Evolutionary conservation across 2,329 filamentous ascomycete genomes (phyloP), one percentile per base, ranked within the genome.

Genomic region (Achaetomium macrosporum): DNA sequence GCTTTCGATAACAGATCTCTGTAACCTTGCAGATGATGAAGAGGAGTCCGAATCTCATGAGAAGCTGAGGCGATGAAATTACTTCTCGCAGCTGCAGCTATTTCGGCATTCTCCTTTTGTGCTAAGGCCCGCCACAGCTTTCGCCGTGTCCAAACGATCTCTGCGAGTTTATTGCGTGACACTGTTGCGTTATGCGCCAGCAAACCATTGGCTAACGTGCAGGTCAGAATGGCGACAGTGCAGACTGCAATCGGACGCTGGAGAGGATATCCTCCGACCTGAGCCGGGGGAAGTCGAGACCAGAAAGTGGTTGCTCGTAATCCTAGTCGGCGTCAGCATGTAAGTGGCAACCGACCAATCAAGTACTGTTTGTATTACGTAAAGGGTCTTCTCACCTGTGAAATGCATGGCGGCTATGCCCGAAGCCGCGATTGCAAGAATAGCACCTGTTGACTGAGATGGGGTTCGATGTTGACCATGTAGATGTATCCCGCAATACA

Each of bases 381-480:
- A 41, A 19, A 13, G 11, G n/a, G 25, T 12, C 33, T n/a, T 30
- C 45, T 47, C 45, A 47, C 45, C 45, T 31, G 45, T 47, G 45
- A 47, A 47, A 47, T 47, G 45, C 45, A 47, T 47, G 45, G 45
- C 35, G 8, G 45, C 45, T 37, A 47, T 47, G 35, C 45, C 45
- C 19, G 45, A 47, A 17, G 45, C 45, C 16, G 45, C 45, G n/a
- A 47, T 47, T 12, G 45, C 45, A 15, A 47, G 19, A 47, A 47
- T 4, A 47, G 36, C 35, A 47, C 35, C 45, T 47, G 45, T 29
- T 47, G 45, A 41, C 35, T 47, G 45, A 47, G 45, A 40, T 47
- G 45, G 45, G 45, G 45, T 40, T 47, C 45, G 45, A 47, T 47
- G 45, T 39, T 47, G 45, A 40, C 36, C 45, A 47, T 47, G 35